Evolutionary conservation across 441 rosid genomes (phyloP).

Genomic region (Omphalea diandra): DNA sequence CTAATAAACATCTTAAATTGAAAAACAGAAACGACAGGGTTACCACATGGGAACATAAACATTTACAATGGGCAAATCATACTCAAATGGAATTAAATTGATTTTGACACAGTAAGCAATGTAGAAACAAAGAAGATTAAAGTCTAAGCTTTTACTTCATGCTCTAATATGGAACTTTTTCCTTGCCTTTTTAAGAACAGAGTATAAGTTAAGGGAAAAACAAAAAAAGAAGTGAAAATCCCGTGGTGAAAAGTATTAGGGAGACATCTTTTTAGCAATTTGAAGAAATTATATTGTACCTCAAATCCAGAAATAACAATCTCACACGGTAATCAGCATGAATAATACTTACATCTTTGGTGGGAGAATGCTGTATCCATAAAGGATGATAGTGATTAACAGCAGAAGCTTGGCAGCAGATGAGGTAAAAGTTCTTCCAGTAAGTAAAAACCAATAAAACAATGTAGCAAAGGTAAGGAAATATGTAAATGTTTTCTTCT

Average conservation of each 20-base stretch:
- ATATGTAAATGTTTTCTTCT: slow-evolving; percentile 72
- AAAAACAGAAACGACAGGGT: background rate
- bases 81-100: background rate
- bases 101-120: background rate
- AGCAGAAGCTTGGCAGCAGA: slow-evolving; percentile 72
- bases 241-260: background rate
- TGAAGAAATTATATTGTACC: background rate
- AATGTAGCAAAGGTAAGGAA: slow-evolving; percentile 49
- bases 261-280: background rate
- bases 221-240: background rate
- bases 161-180: background rate
- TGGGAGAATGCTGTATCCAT: slow-evolving; percentile 57
- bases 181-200: background rate
- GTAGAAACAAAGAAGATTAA: background rate
- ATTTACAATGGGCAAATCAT: background rate
- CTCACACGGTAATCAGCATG: background rate
- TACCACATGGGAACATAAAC: background rate
- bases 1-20: background rate
- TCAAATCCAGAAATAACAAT: background rate
- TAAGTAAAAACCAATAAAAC: slow-evolving; percentile 79
- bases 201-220: background rate
- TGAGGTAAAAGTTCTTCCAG: slow-evolving; percentile 68
- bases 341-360: slow-evolving; percentile 53
- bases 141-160: background rate
- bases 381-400: slow-evolving; percentile 43